Evolutionary conservation across 1,284 basidiomycete species (phyloP).

Genomic region (Austroboletus novae-zelandiae): DNA sequence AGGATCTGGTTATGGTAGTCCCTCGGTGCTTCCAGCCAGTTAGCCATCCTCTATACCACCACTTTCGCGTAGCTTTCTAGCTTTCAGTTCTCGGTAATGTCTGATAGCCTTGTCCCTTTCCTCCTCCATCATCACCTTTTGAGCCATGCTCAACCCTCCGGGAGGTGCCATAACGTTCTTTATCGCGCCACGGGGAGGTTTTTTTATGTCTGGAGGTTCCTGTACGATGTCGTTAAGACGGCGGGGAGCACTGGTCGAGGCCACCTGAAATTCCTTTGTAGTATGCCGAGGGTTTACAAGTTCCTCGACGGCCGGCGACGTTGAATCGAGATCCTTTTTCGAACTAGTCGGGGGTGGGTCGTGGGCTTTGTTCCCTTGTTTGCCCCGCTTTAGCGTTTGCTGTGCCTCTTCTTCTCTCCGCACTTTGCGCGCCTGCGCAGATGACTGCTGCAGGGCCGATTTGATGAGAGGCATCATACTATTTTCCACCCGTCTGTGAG

Average conservation of each 20-base stretch:
- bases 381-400: conserved; percentile 17
- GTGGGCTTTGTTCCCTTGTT: conserved; percentile 19
- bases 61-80: conserved; percentile 28
- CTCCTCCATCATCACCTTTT: conserved; percentile 70
- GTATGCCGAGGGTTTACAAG: conserved; percentile 29
- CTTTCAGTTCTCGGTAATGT: conserved; percentile 69
- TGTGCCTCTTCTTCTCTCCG: conserved; percentile 40
- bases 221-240: conserved; percentile 69
- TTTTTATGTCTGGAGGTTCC: conserved; percentile 56
- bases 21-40: conserved; percentile 6
- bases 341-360: conserved; percentile 7
- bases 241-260: conserved; percentile 55
- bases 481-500: conserved; percentile 63
- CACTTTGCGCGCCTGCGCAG: conserved; percentile 46
- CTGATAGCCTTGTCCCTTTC: conserved; percentile 68
- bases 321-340: conserved; percentile 17
- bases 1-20: conserved; percentile 9
- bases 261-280: conserved; percentile 53
- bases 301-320: conserved; percentile 8
- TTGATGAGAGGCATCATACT: conserved; percentile 63
- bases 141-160: conserved; percentile 66
- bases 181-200: conserved; percentile 40
- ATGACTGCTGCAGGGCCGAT: conserved; percentile 58
- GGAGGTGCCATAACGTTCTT: conserved; percentile 29
- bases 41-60: conserved; percentile 8